These are phyloP conservation scores for Nakazawaea populi DNA, from an alignment of 805 yeast species.

Conservation along the genomic window DNA sequence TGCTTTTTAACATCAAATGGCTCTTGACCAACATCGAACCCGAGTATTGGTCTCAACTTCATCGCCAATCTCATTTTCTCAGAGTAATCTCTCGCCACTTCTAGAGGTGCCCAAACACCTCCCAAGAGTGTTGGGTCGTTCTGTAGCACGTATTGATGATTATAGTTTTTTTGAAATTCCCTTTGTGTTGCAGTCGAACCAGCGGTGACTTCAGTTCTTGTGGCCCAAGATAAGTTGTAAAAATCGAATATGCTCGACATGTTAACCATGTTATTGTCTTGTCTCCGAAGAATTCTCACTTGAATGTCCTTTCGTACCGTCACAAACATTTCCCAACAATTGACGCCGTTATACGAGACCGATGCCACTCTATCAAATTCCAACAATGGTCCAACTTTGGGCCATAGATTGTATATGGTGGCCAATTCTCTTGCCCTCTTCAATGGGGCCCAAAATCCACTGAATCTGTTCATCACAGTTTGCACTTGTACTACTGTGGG, in stretches of 20 bases:
- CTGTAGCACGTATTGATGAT: not conserved
- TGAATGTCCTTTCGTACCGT: not conserved
- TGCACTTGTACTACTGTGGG: not conserved
- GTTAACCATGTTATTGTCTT: constrained; percentile 1
- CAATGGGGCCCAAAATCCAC: constrained; percentile 4
- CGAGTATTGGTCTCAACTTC: not conserved
- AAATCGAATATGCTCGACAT: not conserved
- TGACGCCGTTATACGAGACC: not conserved
- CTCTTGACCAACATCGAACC: not conserved
- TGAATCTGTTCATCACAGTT: not conserved
- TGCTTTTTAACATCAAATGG: not conserved
- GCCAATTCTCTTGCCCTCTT: constrained; percentile 3
- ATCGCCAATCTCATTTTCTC: not conserved
- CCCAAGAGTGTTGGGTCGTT: constrained; percentile 3
- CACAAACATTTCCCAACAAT: constrained; percentile 4
- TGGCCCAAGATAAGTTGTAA: not conserved
- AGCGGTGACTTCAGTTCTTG: not conserved
- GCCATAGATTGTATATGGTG: not conserved
- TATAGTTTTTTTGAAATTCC: not conserved
- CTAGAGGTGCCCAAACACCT: constrained; percentile 2
- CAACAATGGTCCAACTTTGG: not conserved
- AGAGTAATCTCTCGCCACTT: not conserved
- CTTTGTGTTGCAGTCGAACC: not conserved
- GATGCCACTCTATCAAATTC: constrained; percentile 1
- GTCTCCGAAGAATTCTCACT: constrained; percentile 1